Percentiles rank a stretch among this genome's conserved stretches.
phyloP scores from a whole-genome alignment of 352 stramenopile genomes.

The Globisporangium heterothallicum region DNA sequence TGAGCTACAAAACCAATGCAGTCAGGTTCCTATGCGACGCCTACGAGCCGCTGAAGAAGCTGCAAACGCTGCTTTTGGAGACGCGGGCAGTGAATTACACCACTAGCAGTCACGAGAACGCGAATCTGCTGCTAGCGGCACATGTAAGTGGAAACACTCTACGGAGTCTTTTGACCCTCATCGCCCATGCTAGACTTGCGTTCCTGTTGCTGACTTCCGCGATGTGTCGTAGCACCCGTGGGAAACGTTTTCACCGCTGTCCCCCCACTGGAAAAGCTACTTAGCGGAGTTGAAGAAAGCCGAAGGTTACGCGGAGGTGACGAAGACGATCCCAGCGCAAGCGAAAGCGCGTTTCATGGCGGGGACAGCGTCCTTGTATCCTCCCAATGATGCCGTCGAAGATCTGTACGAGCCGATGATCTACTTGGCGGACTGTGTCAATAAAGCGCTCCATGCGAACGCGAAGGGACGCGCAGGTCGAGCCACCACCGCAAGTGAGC shows the following conservation, averaged over 20 bases:
- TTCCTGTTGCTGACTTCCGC: neutral
- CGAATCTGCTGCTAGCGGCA: conserved; percentile 24
- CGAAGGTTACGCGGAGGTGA: conserved; percentile 38
- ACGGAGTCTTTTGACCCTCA: too few species aligned
- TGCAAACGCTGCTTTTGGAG: conserved; percentile 48
- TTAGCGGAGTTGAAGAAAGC: conserved; percentile 40
- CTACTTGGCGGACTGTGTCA: conserved; percentile 44
- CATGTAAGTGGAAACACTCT: conserved; percentile 49
- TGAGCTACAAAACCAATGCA: conserved; percentile 45
- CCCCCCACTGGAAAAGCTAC: conserved; percentile 52
- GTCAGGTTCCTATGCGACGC: conserved; percentile 70
- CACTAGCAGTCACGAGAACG: conserved; percentile 1
- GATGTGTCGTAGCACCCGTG: conserved; percentile 68
- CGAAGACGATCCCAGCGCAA: conserved; percentile 36
- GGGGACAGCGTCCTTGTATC: conserved; percentile 30
- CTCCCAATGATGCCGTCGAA: conserved; percentile 25
- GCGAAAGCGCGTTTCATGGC: conserved; percentile 44
- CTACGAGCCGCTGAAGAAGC: conserved; percentile 49
- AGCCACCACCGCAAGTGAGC: neutral
- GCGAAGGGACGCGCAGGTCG: neutral
- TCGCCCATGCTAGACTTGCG: too few species aligned
- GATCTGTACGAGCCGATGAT: conserved; percentile 81
- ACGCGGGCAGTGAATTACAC: conserved; percentile 18
- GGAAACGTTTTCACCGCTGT: conserved; percentile 79
- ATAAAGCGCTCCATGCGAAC: neutral